Percentiles rank a stretch among this genome's conserved stretches.
Conservation (phyloP, 371 early-diverging fungal species). For the Dinochytrium kinnereticum region DNA sequence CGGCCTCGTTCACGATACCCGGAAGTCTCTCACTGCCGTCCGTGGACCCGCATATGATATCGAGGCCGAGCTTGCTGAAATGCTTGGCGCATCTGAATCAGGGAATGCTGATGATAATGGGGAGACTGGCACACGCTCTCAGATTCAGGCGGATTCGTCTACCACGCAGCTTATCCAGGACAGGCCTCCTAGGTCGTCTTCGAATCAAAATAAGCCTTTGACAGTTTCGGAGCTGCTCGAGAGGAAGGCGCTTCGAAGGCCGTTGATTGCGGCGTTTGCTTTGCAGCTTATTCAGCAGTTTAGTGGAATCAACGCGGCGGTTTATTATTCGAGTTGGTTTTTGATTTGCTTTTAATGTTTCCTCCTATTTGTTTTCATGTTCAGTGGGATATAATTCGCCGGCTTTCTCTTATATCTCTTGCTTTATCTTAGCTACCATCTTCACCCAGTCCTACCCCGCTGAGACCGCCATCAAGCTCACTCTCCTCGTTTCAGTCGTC, state of each 20-base stretch:
- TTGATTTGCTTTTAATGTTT: too few relatives aligned
- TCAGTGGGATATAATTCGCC: too few relatives aligned
- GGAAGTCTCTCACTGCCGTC: conserved; percentile 37
- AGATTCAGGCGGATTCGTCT: neutral
- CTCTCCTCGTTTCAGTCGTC: conserved; percentile 55
- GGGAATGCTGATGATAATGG: neutral
- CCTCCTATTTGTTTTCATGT: too few relatives aligned
- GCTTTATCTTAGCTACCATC: conserved; percentile 37
- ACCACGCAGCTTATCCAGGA: neutral
- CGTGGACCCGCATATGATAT: conserved; percentile 26
- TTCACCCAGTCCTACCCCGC: conserved; percentile 55
- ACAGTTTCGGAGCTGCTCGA: conserved; percentile 34
- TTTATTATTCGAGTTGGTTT: conserved; percentile 71
- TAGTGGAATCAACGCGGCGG: conserved; percentile 88
- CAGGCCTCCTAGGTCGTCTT: neutral
- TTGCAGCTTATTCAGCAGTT: conserved; percentile 83
- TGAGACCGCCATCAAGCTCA: conserved; percentile 50
- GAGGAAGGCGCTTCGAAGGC: conserved; percentile 30
- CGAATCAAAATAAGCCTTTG: neutral
- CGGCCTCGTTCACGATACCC: conserved; percentile 34
- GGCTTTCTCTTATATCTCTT: neutral
- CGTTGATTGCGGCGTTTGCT: conserved; percentile 41
- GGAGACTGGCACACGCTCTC: neutral
- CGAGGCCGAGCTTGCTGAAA: conserved; percentile 37
- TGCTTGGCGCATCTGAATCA: conserved; percentile 5